These are phyloP conservation scores for Elsinoe necatrix DNA, from an alignment of 2,329 filamentous ascomycete species.

Conservation along the genomic window DNA sequence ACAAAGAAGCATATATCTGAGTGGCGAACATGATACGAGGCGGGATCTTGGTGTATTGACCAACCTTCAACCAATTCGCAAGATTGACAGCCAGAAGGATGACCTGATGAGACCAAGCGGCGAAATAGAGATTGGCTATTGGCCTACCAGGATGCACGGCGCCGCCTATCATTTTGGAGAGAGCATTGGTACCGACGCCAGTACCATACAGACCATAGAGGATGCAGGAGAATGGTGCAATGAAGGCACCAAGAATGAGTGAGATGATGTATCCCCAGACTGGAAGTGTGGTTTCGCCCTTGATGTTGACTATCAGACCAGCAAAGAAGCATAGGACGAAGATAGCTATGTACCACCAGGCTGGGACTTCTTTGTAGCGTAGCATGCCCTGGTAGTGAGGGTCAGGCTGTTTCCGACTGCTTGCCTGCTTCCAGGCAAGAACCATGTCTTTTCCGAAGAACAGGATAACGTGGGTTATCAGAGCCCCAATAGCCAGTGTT, in stretches of 20 bases:
- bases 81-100: conserved; percentile 45
- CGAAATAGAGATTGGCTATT: conserved; percentile 14
- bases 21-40: conserved; percentile 38
- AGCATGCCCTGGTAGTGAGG: conserved; percentile 47
- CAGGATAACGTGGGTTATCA: conserved; percentile 44
- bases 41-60: conserved; percentile 11
- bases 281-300: conserved; percentile 28
- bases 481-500: conserved; percentile 50
- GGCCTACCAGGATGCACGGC: conserved; percentile 27
- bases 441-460: conserved; percentile 51
- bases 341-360: conserved; percentile 29
- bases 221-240: conserved; percentile 42
- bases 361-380: conserved; percentile 41
- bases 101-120: conserved; percentile 43
- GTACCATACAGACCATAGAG: conserved; percentile 48
- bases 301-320: conserved; percentile 24
- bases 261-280: conserved; percentile 30
- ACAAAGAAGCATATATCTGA: conserved; percentile 48
- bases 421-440: conserved; percentile 41
- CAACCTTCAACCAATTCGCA: conserved; percentile 11
- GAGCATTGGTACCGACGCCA: conserved; percentile 51
- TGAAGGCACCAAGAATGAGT: conserved; percentile 22
- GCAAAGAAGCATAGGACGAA: conserved; percentile 27
- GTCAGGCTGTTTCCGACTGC: conserved; percentile 38
- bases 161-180: conserved; percentile 51